Conservation (phyloP, 1,284 basidiomycete genomes). For the Boletus sp. region DNA sequence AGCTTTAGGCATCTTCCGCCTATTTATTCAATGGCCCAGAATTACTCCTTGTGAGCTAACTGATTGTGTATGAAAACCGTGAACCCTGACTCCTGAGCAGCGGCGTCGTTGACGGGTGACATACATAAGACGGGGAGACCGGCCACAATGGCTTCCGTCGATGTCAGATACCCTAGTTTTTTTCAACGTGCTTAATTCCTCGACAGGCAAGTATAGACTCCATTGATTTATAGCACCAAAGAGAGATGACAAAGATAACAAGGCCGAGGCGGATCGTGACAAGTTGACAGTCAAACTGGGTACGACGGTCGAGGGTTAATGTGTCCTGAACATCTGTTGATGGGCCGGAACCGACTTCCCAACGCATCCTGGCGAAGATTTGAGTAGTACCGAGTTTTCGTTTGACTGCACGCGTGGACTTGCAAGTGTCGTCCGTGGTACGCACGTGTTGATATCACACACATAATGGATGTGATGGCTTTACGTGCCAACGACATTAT, state of each 20-base stretch:
- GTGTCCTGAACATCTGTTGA: background rate
- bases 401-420: no score
- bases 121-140: background rate
- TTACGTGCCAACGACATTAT: no score
- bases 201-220: background rate
- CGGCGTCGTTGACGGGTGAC: background rate
- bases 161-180: background rate
- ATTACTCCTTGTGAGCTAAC: background rate
- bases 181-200: background rate
- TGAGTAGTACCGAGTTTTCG: no score
- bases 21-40: background rate
- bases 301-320: background rate
- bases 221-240: background rate
- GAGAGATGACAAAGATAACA: background rate
- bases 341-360: no score
- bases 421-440: no score
- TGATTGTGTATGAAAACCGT: background rate
- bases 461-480: no score
- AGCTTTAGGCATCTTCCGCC: background rate
- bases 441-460: no score
- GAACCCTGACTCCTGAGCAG: background rate
- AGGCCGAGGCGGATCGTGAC: no score
- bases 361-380: no score
- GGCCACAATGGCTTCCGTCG: background rate
- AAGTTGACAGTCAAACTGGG: no score